Conservation (phyloP, 2,329 filamentous ascomycete genomes). For the Cordyceps militaris region DNA sequence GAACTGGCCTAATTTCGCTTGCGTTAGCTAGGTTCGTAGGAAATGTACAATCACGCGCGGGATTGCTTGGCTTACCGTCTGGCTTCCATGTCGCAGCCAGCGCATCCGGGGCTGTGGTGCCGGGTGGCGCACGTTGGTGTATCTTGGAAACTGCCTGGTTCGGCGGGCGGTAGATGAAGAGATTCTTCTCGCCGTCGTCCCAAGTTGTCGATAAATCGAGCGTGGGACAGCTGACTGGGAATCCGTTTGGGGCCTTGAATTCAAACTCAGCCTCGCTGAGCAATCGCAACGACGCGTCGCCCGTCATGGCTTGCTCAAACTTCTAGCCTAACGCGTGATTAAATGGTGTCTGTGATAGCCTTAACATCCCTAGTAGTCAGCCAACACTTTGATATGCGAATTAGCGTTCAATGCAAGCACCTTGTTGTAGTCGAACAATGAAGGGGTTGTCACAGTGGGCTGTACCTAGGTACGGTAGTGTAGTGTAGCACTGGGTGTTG, state of each 20-base stretch:
- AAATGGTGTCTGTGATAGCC: not conserved
- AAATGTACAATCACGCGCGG: not conserved
- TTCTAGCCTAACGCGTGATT: not conserved
- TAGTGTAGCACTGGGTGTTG: not conserved
- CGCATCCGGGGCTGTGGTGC: constrained; percentile 34
- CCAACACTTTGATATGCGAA: no score
- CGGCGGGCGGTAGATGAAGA: constrained; percentile 72
- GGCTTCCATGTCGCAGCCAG: constrained; percentile 57
- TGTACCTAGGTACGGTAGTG: no score
- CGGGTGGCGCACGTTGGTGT: constrained; percentile 36
- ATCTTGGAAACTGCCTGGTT: constrained; percentile 57
- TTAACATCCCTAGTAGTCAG: not conserved
- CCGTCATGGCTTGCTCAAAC: constrained; percentile 19
- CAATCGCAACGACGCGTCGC: constrained; percentile 33
- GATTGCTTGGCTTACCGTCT: constrained; percentile 48
- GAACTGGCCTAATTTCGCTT: constrained; percentile 52
- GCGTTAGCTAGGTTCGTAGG: constrained; percentile 15
- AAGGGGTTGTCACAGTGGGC: not conserved
- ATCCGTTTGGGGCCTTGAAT: constrained; percentile 45
- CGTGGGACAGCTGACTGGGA: constrained; percentile 71
- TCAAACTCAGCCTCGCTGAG: constrained; percentile 53
- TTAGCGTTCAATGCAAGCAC: not conserved
- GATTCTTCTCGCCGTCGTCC: constrained; percentile 58
- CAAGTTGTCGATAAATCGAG: constrained; percentile 73
- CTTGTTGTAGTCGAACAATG: not conserved